A percentile compares a stretch with the other conserved stretches of the same genome.
phyloP scores from a whole-genome alignment of 2,329 filamentous ascomycete genomes.

The Trichoderma oligosporum region DNA sequence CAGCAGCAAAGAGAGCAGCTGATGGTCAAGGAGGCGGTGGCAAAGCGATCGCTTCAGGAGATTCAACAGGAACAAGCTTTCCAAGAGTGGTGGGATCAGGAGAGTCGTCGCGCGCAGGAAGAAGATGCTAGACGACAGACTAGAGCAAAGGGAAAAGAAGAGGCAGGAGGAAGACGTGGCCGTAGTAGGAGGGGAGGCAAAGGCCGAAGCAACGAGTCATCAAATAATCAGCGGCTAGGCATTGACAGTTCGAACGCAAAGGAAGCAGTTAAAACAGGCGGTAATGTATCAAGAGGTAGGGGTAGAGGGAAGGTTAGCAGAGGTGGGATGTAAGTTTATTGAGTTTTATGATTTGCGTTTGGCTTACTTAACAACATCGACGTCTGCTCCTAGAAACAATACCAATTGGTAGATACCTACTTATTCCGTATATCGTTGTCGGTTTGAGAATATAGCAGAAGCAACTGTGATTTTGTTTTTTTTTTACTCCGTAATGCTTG shows the following conservation, averaged over 20 bases:
- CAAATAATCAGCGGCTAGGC: constrained; percentile 22
- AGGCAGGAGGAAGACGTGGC: constrained; percentile 30
- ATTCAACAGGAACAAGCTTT: constrained; percentile 98
- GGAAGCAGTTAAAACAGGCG: constrained; percentile 2
- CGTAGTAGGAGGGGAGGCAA: constrained; percentile 31
- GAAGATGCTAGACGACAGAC: constrained; percentile 48
- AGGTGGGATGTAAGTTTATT: neutral
- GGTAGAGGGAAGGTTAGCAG: constrained; percentile 16
- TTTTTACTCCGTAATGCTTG: no score
- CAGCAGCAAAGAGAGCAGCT: constrained; percentile 84
- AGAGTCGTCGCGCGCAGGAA: constrained; percentile 68
- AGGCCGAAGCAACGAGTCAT: constrained; percentile 21
- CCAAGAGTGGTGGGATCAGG: constrained; percentile 92
- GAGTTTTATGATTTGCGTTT: neutral
- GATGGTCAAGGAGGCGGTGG: constrained; percentile 73
- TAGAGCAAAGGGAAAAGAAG: constrained; percentile 40
- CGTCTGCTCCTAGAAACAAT: neutral
- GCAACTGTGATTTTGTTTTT: neutral
- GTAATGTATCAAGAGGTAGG: constrained; percentile 17
- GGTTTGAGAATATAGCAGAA: neutral
- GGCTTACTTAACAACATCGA: neutral
- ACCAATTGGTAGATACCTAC: constrained; percentile 3
- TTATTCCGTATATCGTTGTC: neutral
- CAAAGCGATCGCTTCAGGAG: constrained; percentile 85
- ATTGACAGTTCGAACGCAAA: constrained; percentile 21